Evolutionary conservation across 2,329 filamentous ascomycete species (phyloP), one percentile per base, ranked within the genome.

Genomic region (Xylaria sp.): DNA sequence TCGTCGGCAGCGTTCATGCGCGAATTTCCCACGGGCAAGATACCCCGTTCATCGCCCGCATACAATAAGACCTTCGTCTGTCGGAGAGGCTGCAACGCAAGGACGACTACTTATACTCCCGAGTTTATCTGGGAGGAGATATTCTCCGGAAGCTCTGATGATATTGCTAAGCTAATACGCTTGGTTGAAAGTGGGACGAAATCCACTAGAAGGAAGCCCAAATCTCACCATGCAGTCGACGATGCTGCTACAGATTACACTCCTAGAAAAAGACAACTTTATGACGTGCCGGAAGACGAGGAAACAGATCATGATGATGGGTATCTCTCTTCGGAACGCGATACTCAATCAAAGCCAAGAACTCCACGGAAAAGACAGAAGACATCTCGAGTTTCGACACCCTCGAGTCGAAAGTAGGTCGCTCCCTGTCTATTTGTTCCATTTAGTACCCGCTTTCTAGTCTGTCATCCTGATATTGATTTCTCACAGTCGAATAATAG

Each of bases 101-200:
- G 94, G 67, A 97, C 94, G 28, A 92, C 94, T 23, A 94, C 90
- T 25, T 99, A 98, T 78, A 98, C 95, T 0, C 90, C 96, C 15
- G 94, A 98, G 75, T 97, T 99, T 73, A 80, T 88, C 1, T 99
- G 96, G 96, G 94, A 98, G 77, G 89, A 97, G 52, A 82, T 97
- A 1, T 97, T 93, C 75, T 84, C 83, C 0, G 90, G 89, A n/a
- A 84, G 84, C 39, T 84, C 85, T 25, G 85, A 90, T n/a, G 87
- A 91, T 71, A 85, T 97, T 37, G 86, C 88, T 57, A 78, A 84
- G 5, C 80, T 97, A 54, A 84, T 92, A 44, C 87, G 91, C 37
- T 82, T 91, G 71, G 86, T 98, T 18, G 88, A 92, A 77, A 86
- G 83, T 46, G 88, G 90, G 65, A 97, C 96, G 15, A 94, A 93